A percentile compares a stretch with the other conserved stretches of the same genome.
Evolutionary conservation across 345 rosid species (phyloP).

Genomic region (Zanthoxylum bungeanum): DNA sequence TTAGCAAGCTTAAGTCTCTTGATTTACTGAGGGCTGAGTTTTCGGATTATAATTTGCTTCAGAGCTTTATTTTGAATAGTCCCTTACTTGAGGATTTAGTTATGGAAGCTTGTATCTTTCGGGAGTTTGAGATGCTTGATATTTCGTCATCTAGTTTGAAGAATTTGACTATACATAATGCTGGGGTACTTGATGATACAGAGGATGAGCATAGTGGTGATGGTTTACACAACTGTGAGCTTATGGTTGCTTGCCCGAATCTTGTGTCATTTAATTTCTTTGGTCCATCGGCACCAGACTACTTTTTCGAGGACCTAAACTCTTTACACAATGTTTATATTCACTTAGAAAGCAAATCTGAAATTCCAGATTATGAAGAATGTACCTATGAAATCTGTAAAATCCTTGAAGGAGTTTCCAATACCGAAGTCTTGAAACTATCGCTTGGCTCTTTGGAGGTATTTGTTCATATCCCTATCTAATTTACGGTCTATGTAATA

Average conservation of each 20-base stretch:
- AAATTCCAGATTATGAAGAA: neutral
- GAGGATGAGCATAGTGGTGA: neutral
- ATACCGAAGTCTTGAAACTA: neutral
- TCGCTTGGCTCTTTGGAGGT: neutral
- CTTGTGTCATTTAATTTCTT: neutral
- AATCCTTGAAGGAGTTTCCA: neutral
- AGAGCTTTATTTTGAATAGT: neutral
- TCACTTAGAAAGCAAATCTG: neutral
- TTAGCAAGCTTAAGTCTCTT: neutral
- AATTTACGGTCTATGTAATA: neutral
- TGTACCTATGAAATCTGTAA: neutral
- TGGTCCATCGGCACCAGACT: neutral
- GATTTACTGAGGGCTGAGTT: neutral
- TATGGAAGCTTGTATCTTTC: neutral
- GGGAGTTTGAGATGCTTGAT: neutral
- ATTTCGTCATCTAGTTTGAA: neutral
- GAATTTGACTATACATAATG: neutral
- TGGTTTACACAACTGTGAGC: neutral
- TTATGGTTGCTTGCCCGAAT: slow-evolving; percentile 1
- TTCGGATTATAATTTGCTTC: neutral
- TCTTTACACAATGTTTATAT: neutral
- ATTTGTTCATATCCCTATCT: neutral
- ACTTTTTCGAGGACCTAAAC: neutral
- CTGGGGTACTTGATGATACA: neutral
- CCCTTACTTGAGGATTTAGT: neutral